These are phyloP conservation scores for Rosa lucieae DNA, from an alignment of 306 rosid species.

Conservation along the genomic window DNA sequence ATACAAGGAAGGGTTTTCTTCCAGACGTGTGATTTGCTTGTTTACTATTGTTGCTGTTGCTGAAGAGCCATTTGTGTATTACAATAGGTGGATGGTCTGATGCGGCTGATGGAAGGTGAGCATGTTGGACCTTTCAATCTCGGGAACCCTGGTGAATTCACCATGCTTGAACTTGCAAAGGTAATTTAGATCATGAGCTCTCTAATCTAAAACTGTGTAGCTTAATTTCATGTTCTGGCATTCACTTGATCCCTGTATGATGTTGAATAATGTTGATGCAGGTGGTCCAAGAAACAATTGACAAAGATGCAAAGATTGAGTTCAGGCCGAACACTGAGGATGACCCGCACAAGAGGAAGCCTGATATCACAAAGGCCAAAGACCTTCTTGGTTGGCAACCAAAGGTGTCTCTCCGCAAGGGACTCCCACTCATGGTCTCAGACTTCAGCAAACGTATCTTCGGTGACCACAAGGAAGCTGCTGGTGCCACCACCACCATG, in stretches of 20 bases:
- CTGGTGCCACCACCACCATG: constrained; percentile 31
- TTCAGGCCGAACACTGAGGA: constrained; percentile 91
- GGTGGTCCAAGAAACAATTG: constrained; percentile 98
- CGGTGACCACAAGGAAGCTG: constrained; percentile 83
- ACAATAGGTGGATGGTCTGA: constrained; percentile 89
- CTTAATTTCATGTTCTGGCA: background rate
- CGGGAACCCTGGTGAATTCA: constrained; percentile 98
- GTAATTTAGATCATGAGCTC: constrained; percentile 28
- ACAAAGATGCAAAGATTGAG: constrained; percentile 89
- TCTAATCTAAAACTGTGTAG: background rate
- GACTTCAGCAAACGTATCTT: constrained; percentile 91
- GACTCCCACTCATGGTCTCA: constrained; percentile 92
- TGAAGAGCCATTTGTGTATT: constrained; percentile 4
- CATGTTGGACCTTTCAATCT: constrained; percentile 98
- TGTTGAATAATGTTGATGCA: constrained; percentile 26
- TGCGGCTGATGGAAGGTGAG: constrained; percentile 98
- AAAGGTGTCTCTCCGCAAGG: constrained; percentile 80
- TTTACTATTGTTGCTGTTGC: background rate
- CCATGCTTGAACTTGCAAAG: constrained; percentile 99
- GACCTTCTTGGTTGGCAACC: constrained; percentile 93
- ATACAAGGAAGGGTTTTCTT: background rate
- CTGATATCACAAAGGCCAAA: constrained; percentile 79
- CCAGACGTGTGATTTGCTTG: background rate
- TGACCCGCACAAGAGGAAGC: constrained; percentile 98
- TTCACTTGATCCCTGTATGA: too few relatives aligned